Evolutionary conservation across 768 basidiomycete species (phyloP), one percentile per base, ranked within the genome.

Genomic region (Dioszegia hungarica): DNA sequence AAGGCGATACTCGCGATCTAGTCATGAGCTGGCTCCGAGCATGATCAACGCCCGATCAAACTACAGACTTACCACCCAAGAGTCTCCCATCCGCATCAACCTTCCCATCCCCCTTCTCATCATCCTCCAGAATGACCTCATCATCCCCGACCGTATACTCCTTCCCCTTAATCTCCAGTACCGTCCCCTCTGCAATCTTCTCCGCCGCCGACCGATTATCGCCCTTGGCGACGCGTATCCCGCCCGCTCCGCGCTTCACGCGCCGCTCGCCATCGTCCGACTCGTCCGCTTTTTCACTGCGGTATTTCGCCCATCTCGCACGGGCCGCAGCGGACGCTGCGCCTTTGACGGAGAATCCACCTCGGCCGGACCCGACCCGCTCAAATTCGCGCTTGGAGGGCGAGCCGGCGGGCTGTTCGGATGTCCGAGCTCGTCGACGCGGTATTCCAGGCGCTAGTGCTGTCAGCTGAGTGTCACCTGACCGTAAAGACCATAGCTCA

Each of bases 21-120:
- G 3, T 33, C 44, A 29, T 66, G 40, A 54, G 48, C 46, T 12
- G 14, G n/a, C n/a, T n/a, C n/a, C n/a, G n/a, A n/a, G n/a, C 3
- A n/a, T 37, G 41, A 4, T 6, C 20, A 43, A 37, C 49, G 17
- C 10, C 34, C 15, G 19, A 22, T 4, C 9, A 25, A 15, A 19
- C 2, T 19, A 20, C 5, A 40, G 31, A 76, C 84, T 64, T 68
- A 91, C 92, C 90, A 58, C 86, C 93, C 6, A 90, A 82, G 25
- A 98, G 74, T 62, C 85, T 86, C 14, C 94, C 95, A 59, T 85
- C 81, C 59, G 78, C 79, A 71, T 97, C 93, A 22, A 99, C 88
- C 79, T 99, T 99, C 58, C 85, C 82, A 75, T 97, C 86, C 5
- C 94, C 95, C 63, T 86, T 89, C 50, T 84, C 81, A 68, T 97